Base-by-base conservation (phyloP, 2,329 filamentous ascomycete genomes). In the Fusarium guadeloupense region DNA sequence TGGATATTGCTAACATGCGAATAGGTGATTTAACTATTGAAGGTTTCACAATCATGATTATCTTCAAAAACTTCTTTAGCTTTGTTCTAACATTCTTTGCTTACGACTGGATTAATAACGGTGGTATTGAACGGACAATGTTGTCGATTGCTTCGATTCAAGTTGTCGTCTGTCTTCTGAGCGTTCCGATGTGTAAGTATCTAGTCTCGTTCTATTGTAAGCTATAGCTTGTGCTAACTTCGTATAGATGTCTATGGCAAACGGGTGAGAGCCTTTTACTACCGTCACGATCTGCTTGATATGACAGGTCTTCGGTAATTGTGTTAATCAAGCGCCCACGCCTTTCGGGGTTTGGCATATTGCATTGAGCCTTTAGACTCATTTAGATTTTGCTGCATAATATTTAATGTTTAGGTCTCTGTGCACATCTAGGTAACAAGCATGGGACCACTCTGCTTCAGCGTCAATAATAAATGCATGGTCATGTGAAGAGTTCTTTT, bases 61-160 rank as follows among this genome's bases (percentile, higher is more conserved):
- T 97, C 48, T 97, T 97, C 82, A 97, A 97, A 77, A 97, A 97
- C 76, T 84, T 97, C 60, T 96, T 97, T 78, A 91, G 89, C 61
- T 97, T 96, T 69, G 86, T 87, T 7, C 79, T 97, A 51, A 96
- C 93, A 0, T 96, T 89, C 73, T 89, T 86, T 66, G 92, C 92
- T 1, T 96, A 92, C 69, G 82, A 93, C 53, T 97, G 94, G 93
- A 81, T 97, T 21, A 81, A 89, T 9, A 64, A 77, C 1, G 86
- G 86, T 2, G 85, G 88, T n/a, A 84, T 86, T 56, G 81, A 83
- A 40, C 74, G 75, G 6, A 80, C 78, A 1, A 94, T 97, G 76
- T 82, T 90, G 48, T 83, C 85, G 17, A 83, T 97, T 40, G 88
- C 86, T 2, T 89, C 86, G 30, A 86, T 96, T 16, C 92, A 97